These are phyloP conservation scores for Yamadazyma atlantica DNA, from an alignment of 1,139 yeast species.

Conservation along the genomic window DNA sequence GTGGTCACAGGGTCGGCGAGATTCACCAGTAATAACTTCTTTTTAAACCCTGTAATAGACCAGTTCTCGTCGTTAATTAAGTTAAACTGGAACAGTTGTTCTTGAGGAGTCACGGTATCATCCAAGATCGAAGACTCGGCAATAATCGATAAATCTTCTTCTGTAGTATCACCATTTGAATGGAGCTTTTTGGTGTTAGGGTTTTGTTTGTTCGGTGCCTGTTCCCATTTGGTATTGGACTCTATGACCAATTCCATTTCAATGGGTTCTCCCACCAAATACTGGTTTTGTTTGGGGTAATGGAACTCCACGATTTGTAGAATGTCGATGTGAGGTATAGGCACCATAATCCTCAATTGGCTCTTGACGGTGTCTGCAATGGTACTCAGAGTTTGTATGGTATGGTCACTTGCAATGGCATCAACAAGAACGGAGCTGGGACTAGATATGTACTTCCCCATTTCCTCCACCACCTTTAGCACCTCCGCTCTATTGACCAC, in stretches of 20 bases:
- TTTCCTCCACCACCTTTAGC: not conserved
- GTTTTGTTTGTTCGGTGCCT: conserved; percentile 11
- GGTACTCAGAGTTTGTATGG: not conserved
- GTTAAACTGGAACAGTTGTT: conserved; percentile 26
- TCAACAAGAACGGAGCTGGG: not conserved
- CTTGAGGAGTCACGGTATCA: conserved; percentile 9
- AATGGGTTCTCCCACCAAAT: conserved; percentile 66
- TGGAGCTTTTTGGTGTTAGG: too few relatives aligned
- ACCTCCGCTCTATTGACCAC: not conserved
- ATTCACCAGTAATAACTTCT: conserved; percentile 43
- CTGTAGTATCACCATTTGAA: too few relatives aligned
- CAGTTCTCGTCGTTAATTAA: conserved; percentile 51
- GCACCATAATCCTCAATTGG: conserved; percentile 45
- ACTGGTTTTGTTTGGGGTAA: conserved; percentile 39
- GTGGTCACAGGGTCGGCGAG: conserved; percentile 15
- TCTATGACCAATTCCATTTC: conserved; percentile 39
- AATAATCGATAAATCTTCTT: conserved; percentile 18
- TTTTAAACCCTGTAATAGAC: conserved; percentile 67
- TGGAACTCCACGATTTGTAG: conserved; percentile 51
- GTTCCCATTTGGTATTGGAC: conserved; percentile 49
- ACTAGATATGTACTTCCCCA: not conserved
- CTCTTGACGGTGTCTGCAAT: not conserved
- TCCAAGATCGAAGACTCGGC: conserved; percentile 26
- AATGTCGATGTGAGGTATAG: conserved; percentile 51
- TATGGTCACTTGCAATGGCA: not conserved